A percentile compares a stretch with the other conserved stretches of the same genome.
Evolutionary conservation across 2,329 filamentous ascomycete genomes (phyloP).

Genomic region (Leptodontidium sp.): DNA sequence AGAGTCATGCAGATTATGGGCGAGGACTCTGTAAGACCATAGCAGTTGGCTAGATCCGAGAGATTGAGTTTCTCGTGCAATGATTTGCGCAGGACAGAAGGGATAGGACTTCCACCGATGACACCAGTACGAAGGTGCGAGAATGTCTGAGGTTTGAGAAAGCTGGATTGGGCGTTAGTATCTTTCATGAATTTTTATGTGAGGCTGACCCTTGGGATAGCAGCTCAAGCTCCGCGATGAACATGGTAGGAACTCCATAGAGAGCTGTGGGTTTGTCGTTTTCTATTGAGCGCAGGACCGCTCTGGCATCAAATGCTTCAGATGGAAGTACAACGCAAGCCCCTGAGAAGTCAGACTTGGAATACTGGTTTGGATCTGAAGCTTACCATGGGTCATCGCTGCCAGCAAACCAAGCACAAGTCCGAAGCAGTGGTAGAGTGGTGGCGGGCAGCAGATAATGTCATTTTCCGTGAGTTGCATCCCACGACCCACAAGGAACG

Average conservation of each 20-base stretch:
- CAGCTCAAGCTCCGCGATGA: constrained; percentile 41
- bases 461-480: constrained; percentile 69
- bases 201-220: constrained; percentile 20
- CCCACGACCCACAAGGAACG: constrained; percentile 35
- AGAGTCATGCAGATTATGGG: constrained; percentile 82
- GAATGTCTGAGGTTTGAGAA: constrained; percentile 46
- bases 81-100: constrained; percentile 76
- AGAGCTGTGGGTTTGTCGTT: constrained; percentile 76
- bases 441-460: constrained; percentile 81
- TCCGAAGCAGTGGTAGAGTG: constrained; percentile 87
- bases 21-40: constrained; percentile 74
- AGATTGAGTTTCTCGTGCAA: constrained; percentile 77
- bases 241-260: constrained; percentile 84
- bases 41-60: constrained; percentile 63
- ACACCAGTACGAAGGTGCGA: constrained; percentile 75
- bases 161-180: background rate
- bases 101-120: constrained; percentile 80
- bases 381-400: constrained; percentile 68
- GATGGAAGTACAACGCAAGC: constrained; percentile 79
- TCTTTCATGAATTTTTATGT: background rate
- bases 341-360: constrained; percentile 45
- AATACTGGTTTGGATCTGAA: background rate
- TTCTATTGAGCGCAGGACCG: constrained; percentile 71
- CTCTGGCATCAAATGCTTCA: constrained; percentile 74
- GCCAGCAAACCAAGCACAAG: constrained; percentile 79